phyloP scores from a whole-genome alignment of 129 eudicot genomes.

The Erigeron canadensis region DNA sequence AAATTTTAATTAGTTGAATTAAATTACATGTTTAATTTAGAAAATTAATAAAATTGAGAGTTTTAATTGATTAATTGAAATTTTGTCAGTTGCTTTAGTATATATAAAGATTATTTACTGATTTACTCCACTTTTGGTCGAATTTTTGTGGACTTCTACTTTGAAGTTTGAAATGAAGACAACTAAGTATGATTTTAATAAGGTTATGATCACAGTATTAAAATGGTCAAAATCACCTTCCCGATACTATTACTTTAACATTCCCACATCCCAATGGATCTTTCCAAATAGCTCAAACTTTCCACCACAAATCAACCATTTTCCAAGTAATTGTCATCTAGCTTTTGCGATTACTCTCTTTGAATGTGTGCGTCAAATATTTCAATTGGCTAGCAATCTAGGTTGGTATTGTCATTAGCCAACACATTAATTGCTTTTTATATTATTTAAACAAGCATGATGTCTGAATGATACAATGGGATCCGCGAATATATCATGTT shows the following conservation, averaged over 20 bases:
- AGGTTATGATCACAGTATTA: conserved; percentile 13
- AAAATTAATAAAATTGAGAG: no score
- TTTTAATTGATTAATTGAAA: no score
- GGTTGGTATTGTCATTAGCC: not conserved
- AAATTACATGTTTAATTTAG: no score
- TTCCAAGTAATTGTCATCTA: conserved; percentile 27
- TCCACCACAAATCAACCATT: conserved; percentile 27
- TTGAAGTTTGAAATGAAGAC: conserved; percentile 19
- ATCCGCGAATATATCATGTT: no score
- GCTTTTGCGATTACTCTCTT: conserved; percentile 22
- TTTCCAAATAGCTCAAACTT: conserved; percentile 30
- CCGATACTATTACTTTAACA: conserved; percentile 20
- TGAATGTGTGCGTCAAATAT: conserved; percentile 16
- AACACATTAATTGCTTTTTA: not conserved
- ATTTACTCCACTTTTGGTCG: not conserved
- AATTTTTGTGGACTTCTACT: conserved; percentile 18
- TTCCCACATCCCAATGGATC: conserved; percentile 23
- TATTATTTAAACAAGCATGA: no score
- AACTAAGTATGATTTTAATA: conserved; percentile 11
- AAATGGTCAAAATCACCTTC: conserved; percentile 31
- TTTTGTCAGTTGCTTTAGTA: no score
- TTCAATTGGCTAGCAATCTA: conserved; percentile 15
- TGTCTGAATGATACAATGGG: no score
- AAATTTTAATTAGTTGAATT: no score
- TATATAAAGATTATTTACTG: no score